Evolutionary conservation across 805 yeast species (phyloP), one percentile per base, ranked within the genome.

Genomic region (Komagataella pastoris): DNA sequence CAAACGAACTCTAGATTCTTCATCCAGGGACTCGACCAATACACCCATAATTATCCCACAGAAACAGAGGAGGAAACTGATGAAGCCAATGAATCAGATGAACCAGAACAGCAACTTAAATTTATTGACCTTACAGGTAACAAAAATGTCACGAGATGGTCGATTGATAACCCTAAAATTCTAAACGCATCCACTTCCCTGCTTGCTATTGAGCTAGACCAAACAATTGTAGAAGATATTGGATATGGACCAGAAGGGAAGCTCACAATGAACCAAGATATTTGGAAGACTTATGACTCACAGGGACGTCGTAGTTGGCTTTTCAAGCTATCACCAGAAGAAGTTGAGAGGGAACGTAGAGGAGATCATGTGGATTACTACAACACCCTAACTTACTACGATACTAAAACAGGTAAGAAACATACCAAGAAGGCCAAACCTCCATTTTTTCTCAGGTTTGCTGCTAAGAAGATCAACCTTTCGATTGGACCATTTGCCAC

Each of bases 221-320:
- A 77, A 61, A 79, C 76, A 56, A 63, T 73, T n/a, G 67, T 76
- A 46, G 77, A 72, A 52, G 79, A 77, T 21, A 58, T 79, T 44
- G 74, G 76, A 47, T 30, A 30, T 14, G 61, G 58, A 21, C 56
- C 64, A 0, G 63, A 68, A 3, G 74, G 75, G 3, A 60, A 60
- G 12, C 61, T 61, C 51, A 60, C 61, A n/a, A 53, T 56, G 7
- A 69, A 49, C 50, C 12, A 73, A 7, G 64, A 61, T 51, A 60
- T 55, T 51, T 78, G 83, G 83, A 75, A 72, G 57, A 69, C 71
- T 52, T 75, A 69, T 59, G 81, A 77, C 57, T 74, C 77, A 52
- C 62, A 58, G 50, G 95, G 95, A 3, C 72, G 96, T 54, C 73
- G 97, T 54, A 82, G 87, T 10, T 88, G 96, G 96, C 63, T 88